Evolutionary conservation across 371 early-diverging fungal genomes (phyloP), one percentile per base, ranked within the genome.

Genomic region (Gilbertella persicaria): DNA sequence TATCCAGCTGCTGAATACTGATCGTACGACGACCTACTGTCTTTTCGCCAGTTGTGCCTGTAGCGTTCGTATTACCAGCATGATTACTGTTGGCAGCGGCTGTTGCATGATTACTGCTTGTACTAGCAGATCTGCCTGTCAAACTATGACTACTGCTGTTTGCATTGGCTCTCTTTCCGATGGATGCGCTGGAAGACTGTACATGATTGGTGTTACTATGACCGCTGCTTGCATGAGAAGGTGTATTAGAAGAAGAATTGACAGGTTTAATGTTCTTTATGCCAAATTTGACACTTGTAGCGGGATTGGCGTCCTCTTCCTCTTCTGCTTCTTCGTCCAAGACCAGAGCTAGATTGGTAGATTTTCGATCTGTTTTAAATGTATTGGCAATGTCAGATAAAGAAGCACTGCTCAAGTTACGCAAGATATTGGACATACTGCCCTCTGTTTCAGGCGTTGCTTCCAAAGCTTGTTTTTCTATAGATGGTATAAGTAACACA

Each of bases 1-100:
- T 57, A 45, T 72, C 73, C 12, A 76, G 45, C 43, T 76, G 73
- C 17, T 76, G 77, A 30, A 76, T 73, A 51, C 77, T 76, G 26
- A 73, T 67, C 16, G 77, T 64, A 2, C 75, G 63, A 14, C 77
- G 66, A 1, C 50, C 56, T 26, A 23, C 35, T 25, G 33, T 12
- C 33, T 41, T 28, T 1, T 29, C 29, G 10, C 45, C 35, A 7
- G 9, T 16, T n/a, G 5, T 36, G 42, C 16, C 30, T 35, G 40
- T 48, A 21, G 40, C 55, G 0, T 47, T 46, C 2, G 24, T 35
- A 2, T 42, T 45, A 13, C 40, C 61, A 45, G 58, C 61, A 42
- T 37, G 21, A 12, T 19, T 21, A 2, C 8, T 36, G 14, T n/a
- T n/a, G n/a, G n/a, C n/a, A n/a, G n/a, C n/a, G n/a, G n/a, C n/a